Percentiles rank a stretch among this genome's conserved stretches.
Evolutionary conservation across 1,284 basidiomycete genomes (phyloP).

Genomic region (Ganoderma meredithae): DNA sequence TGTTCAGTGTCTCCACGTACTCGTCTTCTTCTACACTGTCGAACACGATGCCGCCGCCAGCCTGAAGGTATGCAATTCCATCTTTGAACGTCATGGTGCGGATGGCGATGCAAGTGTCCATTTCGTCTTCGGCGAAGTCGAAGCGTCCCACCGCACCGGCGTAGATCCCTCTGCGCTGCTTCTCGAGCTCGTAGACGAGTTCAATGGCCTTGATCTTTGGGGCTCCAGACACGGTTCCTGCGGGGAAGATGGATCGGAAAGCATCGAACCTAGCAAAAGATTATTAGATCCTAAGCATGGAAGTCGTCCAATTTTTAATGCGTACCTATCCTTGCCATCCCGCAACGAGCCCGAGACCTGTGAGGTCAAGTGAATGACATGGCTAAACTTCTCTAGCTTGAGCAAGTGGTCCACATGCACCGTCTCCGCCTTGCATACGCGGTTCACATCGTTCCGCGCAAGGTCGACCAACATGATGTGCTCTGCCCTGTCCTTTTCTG

Average conservation of each 20-base stretch:
- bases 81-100: slow-evolving; percentile 98
- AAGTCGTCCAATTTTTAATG: not conserved
- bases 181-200: slow-evolving; percentile 87
- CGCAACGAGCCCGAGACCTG: slow-evolving; percentile 92
- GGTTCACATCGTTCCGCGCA: slow-evolving; percentile 98
- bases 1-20: slow-evolving; percentile 96
- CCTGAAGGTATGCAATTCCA: slow-evolving; percentile 92
- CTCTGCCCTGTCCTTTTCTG: slow-evolving; percentile 96
- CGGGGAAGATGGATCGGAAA: slow-evolving; percentile 98
- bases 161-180: slow-evolving; percentile 93
- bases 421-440: slow-evolving; percentile 94
- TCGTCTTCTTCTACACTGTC: slow-evolving; percentile 99
- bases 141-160: slow-evolving; percentile 98
- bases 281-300: not conserved
- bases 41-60: slow-evolving; percentile 97
- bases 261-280: slow-evolving; percentile 86
- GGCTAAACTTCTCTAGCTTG: slow-evolving; percentile 95
- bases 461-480: slow-evolving; percentile 99
- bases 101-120: slow-evolving; percentile 99
- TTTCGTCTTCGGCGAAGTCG: slow-evolving; percentile 93
- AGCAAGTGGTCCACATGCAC: slow-evolving; percentile 97
- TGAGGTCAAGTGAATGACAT: slow-evolving; percentile 97
- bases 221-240: slow-evolving; percentile 98
- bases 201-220: slow-evolving; percentile 99
- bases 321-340: slow-evolving; percentile 82